Evolutionary conservation across 2,329 filamentous ascomycete species (phyloP).

Genomic region (Microcera coccophila): DNA sequence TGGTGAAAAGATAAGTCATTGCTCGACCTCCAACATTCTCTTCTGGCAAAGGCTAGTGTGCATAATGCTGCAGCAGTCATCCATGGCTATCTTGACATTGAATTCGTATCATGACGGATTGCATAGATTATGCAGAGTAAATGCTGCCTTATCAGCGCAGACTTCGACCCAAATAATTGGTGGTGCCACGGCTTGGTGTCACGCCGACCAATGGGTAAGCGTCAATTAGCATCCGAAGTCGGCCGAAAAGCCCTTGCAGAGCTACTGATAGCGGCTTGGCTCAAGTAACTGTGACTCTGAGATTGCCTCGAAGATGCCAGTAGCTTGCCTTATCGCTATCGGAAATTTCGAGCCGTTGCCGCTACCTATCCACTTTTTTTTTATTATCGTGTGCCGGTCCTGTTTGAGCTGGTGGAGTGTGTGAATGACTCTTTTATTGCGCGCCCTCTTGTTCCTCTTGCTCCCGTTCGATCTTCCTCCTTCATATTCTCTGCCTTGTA

Average conservation of each 20-base stretch:
- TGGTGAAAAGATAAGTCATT: no score
- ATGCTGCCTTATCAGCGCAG: constrained; percentile 3
- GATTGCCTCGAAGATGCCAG: no score
- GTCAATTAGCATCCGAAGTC: constrained; percentile 26
- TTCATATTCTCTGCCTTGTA: constrained; percentile 7
- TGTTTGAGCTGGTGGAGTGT: constrained; percentile 12
- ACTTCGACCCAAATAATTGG: constrained; percentile 18
- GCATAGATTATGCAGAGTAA: no score
- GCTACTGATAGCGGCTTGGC: not conserved
- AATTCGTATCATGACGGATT: no score
- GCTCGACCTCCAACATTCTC: no score
- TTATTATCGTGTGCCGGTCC: constrained; percentile 16
- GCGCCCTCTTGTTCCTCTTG: constrained; percentile 6
- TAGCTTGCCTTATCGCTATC: not conserved
- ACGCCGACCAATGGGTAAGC: constrained; percentile 19
- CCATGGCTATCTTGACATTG: no score
- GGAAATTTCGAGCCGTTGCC: constrained; percentile 10
- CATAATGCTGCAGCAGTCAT: no score
- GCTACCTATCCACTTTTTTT: constrained; percentile 23
- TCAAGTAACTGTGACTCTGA: not conserved
- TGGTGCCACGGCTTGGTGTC: constrained; percentile 7
- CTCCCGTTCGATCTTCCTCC: constrained; percentile 4
- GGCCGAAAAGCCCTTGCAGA: constrained; percentile 7
- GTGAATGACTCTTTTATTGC: constrained; percentile 15
- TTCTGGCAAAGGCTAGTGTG: no score